These are phyloP conservation scores for Aspergillus coremiiformis DNA, from an alignment of 495 filamentous ascomycete species.

Conservation along the genomic window DNA sequence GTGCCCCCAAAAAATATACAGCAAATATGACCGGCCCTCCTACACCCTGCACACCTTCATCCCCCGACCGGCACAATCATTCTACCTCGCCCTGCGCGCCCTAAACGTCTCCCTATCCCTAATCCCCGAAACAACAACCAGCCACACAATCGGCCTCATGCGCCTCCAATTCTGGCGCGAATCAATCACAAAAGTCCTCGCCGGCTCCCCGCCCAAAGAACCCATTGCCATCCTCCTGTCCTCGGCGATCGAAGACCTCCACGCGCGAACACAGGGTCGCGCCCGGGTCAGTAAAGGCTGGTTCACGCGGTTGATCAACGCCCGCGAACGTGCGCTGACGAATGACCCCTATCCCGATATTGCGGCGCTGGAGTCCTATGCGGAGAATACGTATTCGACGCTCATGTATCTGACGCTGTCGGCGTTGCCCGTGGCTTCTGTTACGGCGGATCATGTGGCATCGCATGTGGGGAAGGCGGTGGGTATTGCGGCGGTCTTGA, in stretches of 20 bases:
- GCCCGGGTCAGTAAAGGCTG: slow-evolving; percentile 67
- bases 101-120: slow-evolving; percentile 86
- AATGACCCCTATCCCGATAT: slow-evolving; percentile 73
- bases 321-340: slow-evolving; percentile 74
- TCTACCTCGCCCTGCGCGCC: slow-evolving; percentile 84
- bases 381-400: slow-evolving; percentile 88
- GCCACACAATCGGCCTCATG: slow-evolving; percentile 69
- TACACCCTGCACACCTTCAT: slow-evolving; percentile 81
- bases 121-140: slow-evolving; percentile 81
- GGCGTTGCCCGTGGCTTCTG: slow-evolving; percentile 62
- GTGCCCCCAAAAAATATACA: no score
- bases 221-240: slow-evolving; percentile 81
- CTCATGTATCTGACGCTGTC: slow-evolving; percentile 86
- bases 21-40: slow-evolving; percentile 79
- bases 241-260: slow-evolving; percentile 57
- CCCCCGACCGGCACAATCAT: slow-evolving; percentile 59
- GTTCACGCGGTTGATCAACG: slow-evolving; percentile 68
- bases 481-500: slow-evolving; percentile 75
- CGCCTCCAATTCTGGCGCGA: slow-evolving; percentile 95
- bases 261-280: slow-evolving; percentile 45
- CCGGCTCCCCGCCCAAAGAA: slow-evolving; percentile 74
- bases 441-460: slow-evolving; percentile 87
- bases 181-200: slow-evolving; percentile 62
- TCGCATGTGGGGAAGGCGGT: slow-evolving; percentile 90
- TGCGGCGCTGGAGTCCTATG: slow-evolving; percentile 72